Conservation (phyloP, 768 basidiomycete genomes). For the Tricholoma flavovirens region DNA sequence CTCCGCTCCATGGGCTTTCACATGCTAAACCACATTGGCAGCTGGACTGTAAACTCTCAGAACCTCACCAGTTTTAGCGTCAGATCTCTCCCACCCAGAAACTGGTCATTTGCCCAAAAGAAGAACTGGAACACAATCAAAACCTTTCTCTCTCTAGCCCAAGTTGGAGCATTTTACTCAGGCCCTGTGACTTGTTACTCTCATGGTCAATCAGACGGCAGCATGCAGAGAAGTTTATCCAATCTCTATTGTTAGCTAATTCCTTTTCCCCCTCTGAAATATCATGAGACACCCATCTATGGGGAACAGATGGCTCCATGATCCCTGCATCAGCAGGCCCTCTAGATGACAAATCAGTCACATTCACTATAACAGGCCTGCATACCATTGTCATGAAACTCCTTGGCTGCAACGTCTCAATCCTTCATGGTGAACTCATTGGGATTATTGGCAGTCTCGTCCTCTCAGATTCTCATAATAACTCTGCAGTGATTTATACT, state of each 20-base stretch:
- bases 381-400: slow-evolving; percentile 14
- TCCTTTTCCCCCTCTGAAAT: neutral
- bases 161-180: neutral
- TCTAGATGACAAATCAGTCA: slow-evolving; percentile 16
- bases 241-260: neutral
- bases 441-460: neutral
- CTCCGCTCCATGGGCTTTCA: no score
- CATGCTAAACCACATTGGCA: no score
- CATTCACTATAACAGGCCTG: slow-evolving; percentile 5
- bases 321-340: slow-evolving; percentile 13
- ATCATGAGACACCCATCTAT: neutral
- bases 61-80: no score
- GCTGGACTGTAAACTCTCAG: no score
- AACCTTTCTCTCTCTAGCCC: neutral
- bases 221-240: slow-evolving; percentile 4
- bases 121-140: neutral
- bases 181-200: neutral
- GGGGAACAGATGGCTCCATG: slow-evolving; percentile 25
- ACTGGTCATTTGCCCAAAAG: neutral
- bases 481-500: no score
- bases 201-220: neutral
- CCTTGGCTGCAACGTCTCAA: slow-evolving; percentile 13
- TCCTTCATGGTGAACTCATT: slow-evolving; percentile 18
- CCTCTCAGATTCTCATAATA: no score
- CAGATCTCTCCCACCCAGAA: no score